A percentile compares a stretch with the other conserved stretches of the same genome.
These are phyloP conservation scores for Monoraphidium neglectum DNA, from an alignment of 139 green algal species.

Conservation along the genomic window DNA sequence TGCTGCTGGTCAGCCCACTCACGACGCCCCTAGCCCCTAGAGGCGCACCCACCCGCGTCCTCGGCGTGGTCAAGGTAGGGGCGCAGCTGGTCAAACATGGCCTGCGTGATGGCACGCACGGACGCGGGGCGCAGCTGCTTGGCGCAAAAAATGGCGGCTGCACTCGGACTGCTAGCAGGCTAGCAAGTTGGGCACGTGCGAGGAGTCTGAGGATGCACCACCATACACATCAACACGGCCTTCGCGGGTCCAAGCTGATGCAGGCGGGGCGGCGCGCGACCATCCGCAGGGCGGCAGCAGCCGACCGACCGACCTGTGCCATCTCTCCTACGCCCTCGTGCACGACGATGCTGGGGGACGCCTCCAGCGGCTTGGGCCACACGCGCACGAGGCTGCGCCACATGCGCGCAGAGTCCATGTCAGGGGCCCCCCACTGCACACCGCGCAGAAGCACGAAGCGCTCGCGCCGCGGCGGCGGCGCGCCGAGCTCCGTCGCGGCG, in stretches of 20 bases:
- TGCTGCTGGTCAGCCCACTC: neutral
- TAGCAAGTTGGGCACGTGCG: conserved; percentile 49
- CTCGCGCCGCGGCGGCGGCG: conserved; percentile 4
- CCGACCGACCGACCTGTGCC: conserved; percentile 6
- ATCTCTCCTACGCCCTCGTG: conserved; percentile 53
- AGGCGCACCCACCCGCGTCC: conserved; percentile 7
- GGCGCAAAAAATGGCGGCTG: no score
- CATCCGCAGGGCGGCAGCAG: no score
- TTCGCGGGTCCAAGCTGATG: neutral
- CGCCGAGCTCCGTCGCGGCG: neutral
- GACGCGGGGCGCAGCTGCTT: no score
- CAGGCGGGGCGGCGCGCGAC: no score
- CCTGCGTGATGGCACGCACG: no score
- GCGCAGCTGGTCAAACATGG: conserved; percentile 35
- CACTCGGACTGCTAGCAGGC: no score
- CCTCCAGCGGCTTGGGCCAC: conserved; percentile 49
- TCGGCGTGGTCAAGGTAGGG: conserved; percentile 32
- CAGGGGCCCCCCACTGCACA: conserved; percentile 44
- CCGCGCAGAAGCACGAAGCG: conserved; percentile 55
- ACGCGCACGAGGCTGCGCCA: conserved; percentile 45
- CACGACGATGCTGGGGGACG: conserved; percentile 31
- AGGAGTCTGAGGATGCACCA: conserved; percentile 24
- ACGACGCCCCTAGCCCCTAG: no score
- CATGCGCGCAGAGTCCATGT: conserved; percentile 37
- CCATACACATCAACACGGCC: neutral